Conservation (phyloP, 345 rosid species). For the Barbarea vulgaris region DNA sequence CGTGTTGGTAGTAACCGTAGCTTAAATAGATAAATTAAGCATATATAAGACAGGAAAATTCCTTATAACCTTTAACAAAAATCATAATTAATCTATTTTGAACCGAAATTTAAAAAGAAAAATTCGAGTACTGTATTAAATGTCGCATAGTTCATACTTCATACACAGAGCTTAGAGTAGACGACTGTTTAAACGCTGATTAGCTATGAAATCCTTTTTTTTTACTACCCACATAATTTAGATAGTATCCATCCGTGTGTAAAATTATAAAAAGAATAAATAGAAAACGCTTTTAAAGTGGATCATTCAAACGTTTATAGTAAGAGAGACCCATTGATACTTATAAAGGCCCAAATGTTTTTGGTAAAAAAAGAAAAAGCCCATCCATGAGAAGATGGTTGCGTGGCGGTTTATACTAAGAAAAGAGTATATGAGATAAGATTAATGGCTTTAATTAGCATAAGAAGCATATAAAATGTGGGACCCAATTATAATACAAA, state of each 20-base stretch:
- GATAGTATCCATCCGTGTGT: no score
- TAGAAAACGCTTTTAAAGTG: neutral
- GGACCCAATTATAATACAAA: slow-evolving; percentile 21
- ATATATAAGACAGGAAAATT: no score
- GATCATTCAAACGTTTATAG: neutral
- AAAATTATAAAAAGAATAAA: neutral
- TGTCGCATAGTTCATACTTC: no score
- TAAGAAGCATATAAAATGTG: slow-evolving; percentile 5
- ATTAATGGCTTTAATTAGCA: slow-evolving; percentile 20
- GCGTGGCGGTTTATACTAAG: neutral
- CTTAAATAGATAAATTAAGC: neutral
- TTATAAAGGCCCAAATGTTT: neutral
- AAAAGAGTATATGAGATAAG: neutral
- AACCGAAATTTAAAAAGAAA: neutral
- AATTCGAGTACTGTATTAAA: no score
- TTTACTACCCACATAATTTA: neutral
- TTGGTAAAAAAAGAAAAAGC: neutral
- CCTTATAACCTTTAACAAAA: no score
- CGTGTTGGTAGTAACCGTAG: neutral
- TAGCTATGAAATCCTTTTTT: no score
- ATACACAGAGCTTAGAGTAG: no score
- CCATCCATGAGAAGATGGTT: neutral
- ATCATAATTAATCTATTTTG: neutral
- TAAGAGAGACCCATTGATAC: neutral
- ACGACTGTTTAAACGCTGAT: no score